Base-by-base conservation (phyloP, 2,329 filamentous ascomycete species). In the Plenodomus lindquistii region DNA sequence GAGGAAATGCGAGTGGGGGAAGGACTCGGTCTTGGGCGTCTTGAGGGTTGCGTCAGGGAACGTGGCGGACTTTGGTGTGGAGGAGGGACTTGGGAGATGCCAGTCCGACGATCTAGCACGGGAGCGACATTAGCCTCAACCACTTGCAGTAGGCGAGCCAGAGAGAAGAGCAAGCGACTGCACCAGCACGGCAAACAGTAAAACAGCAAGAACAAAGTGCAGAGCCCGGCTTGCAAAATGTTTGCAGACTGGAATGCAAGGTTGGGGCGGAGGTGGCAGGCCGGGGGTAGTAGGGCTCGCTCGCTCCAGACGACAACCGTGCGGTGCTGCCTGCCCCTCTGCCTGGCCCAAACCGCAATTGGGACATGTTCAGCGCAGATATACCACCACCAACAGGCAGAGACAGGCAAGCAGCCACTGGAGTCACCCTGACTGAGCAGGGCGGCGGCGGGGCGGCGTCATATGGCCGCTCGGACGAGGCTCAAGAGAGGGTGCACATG, bases 51-150 rank as follows among this genome's bases (percentile, higher is more conserved):
- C 60, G 60, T 75, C 67, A 48, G 72, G 67, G 52, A 74, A 73
- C 19, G 69, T 71, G 47, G 62, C 60, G 43, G 72, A 74, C 52
- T 75, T 78, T 44, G 77, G 77, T 24, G 77, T 79, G 49, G 75
- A 76, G 48, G 73, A 74, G 34, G 77, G 77, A 68, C 77, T 79
- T 57, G 77, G 77, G 55, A 79, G 74, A 59, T 72, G 75, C 76
- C 77, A 79, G 60, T 78, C 75, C 55, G 71, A 66, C 52, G 70
- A 67, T 65, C 75, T 77, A 63, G 59, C 53, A 67, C 63, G 57
- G 54, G 50, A 56, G 54, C 55, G 59, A 55, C 48, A 59, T 72
- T 70, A 72, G 69, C 68, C 45, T 58, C 60, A 58, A 62, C 59
- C 63, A 58, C 62, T 54, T 59, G 51, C 46, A 58, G 50, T 43